Conservation (phyloP, 768 basidiomycete species). For the Leccinum truebloodii region DNA sequence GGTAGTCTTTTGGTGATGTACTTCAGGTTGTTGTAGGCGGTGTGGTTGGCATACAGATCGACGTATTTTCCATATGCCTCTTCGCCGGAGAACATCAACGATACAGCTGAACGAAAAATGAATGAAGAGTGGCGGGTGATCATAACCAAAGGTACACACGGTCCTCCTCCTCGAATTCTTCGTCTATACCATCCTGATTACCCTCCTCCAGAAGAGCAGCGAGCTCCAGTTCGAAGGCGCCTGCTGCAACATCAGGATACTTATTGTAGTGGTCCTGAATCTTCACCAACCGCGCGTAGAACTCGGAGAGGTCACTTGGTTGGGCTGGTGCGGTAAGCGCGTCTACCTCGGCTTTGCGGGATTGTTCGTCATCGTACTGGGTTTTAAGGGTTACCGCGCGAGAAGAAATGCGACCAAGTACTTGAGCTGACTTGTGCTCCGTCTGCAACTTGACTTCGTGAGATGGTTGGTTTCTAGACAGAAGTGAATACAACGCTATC, state of each 20-base stretch:
- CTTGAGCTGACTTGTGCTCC: slow-evolving; percentile 88
- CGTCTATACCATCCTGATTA: slow-evolving; percentile 65
- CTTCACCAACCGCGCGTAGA: slow-evolving; percentile 94
- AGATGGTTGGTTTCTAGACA: slow-evolving; percentile 63
- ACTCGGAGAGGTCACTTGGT: slow-evolving; percentile 83
- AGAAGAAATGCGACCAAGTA: slow-evolving; percentile 81
- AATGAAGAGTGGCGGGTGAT: slow-evolving; percentile 7
- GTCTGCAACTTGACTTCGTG: slow-evolving; percentile 70
- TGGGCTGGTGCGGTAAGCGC: slow-evolving; percentile 57
- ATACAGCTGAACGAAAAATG: slow-evolving; percentile 53
- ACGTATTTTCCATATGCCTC: slow-evolving; percentile 94
- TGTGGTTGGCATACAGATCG: slow-evolving; percentile 88
- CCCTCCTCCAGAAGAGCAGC: slow-evolving; percentile 78
- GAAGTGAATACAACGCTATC: slow-evolving; percentile 78
- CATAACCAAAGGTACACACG: slow-evolving; percentile 53
- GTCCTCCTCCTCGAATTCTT: slow-evolving; percentile 79
- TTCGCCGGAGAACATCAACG: slow-evolving; percentile 92
- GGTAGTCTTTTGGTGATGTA: slow-evolving; percentile 79
- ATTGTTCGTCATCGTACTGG: slow-evolving; percentile 77
- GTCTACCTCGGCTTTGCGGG: slow-evolving; percentile 67
- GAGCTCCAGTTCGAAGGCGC: slow-evolving; percentile 82
- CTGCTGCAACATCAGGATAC: slow-evolving; percentile 88
- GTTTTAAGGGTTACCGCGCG: slow-evolving; percentile 64
- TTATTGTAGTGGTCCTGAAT: slow-evolving; percentile 96
- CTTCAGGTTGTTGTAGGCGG: slow-evolving; percentile 87